Percentiles rank a stretch among this genome's conserved stretches.
phyloP scores from a whole-genome alignment of 768 basidiomycete species.

The Macrolepiota albuminosa region DNA sequence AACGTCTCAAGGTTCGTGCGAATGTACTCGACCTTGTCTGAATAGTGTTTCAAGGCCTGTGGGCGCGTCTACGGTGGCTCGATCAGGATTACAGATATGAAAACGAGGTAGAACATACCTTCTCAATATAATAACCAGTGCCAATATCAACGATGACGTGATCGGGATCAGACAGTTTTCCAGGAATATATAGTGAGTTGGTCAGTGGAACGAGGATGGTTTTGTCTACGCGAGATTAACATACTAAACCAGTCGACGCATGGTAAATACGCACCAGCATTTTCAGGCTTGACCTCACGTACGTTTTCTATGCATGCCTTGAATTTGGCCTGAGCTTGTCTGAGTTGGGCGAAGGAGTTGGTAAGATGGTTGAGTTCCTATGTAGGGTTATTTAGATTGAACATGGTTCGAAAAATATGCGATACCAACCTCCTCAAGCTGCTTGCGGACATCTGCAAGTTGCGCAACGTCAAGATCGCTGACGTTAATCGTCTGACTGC shows the following conservation, averaged over 20 bases:
- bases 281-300: slow-evolving; percentile 64
- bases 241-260: background rate
- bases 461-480: slow-evolving; percentile 83
- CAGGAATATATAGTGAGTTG: slow-evolving; percentile 93
- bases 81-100: background rate
- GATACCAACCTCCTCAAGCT: slow-evolving; percentile 81
- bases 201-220: slow-evolving; percentile 89
- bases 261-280: slow-evolving; percentile 40
- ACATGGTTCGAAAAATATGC: background rate
- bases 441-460: slow-evolving; percentile 83
- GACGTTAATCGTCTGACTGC: slow-evolving; percentile 70
- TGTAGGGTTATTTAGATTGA: slow-evolving; percentile 1
- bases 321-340: slow-evolving; percentile 92
- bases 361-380: slow-evolving; percentile 93
- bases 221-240: slow-evolving; percentile 51
- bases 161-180: slow-evolving; percentile 76
- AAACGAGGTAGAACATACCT: slow-evolving; percentile 44
- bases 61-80: slow-evolving; percentile 58
- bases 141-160: slow-evolving; percentile 94
- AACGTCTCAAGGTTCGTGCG: slow-evolving; percentile 78
- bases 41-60: slow-evolving; percentile 81
- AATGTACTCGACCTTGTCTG: slow-evolving; percentile 76
- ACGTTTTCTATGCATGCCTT: slow-evolving; percentile 81
- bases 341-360: slow-evolving; percentile 87
- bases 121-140: slow-evolving; percentile 94